phyloP scores from a whole-genome alignment of 352 stramenopile genomes.

The Pythium volutum region DNA sequence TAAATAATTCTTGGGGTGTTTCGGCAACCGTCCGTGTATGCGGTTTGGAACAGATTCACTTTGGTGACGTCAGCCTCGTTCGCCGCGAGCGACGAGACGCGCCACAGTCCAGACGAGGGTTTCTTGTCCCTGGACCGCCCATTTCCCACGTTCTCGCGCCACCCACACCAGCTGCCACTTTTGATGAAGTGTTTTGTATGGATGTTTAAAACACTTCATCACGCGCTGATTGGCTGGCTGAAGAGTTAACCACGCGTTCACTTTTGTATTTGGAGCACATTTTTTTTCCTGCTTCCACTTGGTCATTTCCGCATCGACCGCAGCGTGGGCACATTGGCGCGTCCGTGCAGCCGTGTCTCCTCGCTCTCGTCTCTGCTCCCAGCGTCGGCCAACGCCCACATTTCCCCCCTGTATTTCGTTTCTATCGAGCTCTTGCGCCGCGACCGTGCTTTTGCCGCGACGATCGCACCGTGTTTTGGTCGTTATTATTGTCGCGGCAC shows the following conservation, averaged over 20 bases:
- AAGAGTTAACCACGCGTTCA: slow-evolving; percentile 12
- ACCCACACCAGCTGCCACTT: not conserved
- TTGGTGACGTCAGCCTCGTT: too few species aligned
- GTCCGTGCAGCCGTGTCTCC: not conserved
- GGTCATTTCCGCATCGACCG: slow-evolving; percentile 14
- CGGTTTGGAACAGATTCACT: too few species aligned
- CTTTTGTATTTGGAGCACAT: slow-evolving; percentile 12
- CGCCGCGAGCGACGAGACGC: too few species aligned
- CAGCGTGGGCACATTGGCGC: not conserved
- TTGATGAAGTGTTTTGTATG: slow-evolving; percentile 7
- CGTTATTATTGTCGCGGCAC: not conserved
- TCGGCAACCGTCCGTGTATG: too few species aligned
- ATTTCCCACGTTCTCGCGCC: too few species aligned
- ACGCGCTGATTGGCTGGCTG: slow-evolving; percentile 20
- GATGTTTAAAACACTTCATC: slow-evolving; percentile 14
- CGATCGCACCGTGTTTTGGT: not conserved
- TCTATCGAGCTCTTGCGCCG: not conserved
- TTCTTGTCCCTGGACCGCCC: too few species aligned
- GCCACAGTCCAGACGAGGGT: too few species aligned
- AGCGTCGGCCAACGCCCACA: not conserved
- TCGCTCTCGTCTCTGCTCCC: not conserved
- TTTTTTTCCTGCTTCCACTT: slow-evolving; percentile 17
- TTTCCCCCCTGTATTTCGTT: not conserved
- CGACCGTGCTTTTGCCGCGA: not conserved
- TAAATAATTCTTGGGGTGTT: too few species aligned